Conservation (phyloP, 2,329 filamentous ascomycete genomes). For the Cercospora nicotianae region DNA sequence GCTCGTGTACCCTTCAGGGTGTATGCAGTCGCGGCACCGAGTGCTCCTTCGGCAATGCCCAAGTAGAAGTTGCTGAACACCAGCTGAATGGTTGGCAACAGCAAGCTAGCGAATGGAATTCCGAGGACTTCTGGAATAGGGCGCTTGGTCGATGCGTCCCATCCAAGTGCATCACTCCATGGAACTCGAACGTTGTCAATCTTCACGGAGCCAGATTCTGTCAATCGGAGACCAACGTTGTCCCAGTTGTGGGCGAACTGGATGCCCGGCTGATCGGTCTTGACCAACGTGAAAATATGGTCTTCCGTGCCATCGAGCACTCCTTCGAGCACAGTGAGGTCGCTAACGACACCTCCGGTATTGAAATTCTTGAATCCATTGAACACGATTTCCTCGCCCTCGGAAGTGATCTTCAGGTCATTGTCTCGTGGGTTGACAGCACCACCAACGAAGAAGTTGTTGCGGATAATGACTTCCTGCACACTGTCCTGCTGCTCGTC, state of each 20-base stretch:
- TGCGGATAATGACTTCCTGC: slow-evolving; percentile 59
- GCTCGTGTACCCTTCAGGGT: slow-evolving; percentile 58
- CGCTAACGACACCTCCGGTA: slow-evolving; percentile 65
- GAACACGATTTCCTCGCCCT: slow-evolving; percentile 59
- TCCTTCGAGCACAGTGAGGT: slow-evolving; percentile 66
- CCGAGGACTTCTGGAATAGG: slow-evolving; percentile 53
- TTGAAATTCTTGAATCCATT: slow-evolving; percentile 67
- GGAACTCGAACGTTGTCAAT: slow-evolving; percentile 59
- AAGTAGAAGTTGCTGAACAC: slow-evolving; percentile 68
- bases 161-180: slow-evolving; percentile 64
- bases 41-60: slow-evolving; percentile 61
- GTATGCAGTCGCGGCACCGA: slow-evolving; percentile 58
- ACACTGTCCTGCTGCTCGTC: slow-evolving; percentile 59
- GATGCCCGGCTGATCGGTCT: slow-evolving; percentile 59
- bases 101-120: slow-evolving; percentile 57
- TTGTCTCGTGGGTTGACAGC: slow-evolving; percentile 65
- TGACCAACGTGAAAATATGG: slow-evolving; percentile 64
- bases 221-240: slow-evolving; percentile 63
- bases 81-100: slow-evolving; percentile 64
- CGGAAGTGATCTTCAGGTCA: slow-evolving; percentile 57
- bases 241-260: slow-evolving; percentile 63
- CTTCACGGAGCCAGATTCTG: slow-evolving; percentile 63
- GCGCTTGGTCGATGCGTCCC: slow-evolving; percentile 53
- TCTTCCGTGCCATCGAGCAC: slow-evolving; percentile 58
- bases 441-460: slow-evolving; percentile 67